Base-by-base conservation (phyloP, 768 basidiomycete species). In the Lactarius pseudohatsudake region DNA sequence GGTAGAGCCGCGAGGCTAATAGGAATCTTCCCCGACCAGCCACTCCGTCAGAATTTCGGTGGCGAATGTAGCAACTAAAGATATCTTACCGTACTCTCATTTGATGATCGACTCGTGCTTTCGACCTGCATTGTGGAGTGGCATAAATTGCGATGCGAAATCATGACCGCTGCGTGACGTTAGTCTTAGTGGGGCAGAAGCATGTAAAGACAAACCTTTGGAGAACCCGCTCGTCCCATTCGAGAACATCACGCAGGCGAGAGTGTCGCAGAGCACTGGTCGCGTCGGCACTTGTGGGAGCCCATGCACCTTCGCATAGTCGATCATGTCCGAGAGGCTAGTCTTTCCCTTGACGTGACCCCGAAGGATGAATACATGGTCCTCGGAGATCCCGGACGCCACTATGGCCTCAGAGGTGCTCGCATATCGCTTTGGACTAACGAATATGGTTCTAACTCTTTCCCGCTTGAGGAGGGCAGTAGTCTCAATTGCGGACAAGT, bases 141-240 rank as follows among this genome's bases (percentile, higher is more conserved):
- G 64, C 74, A 79, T 26, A 82, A 75, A 16, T 90, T 89, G 57
- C 84, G 84, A 69, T 90, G 89, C 0, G 88, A 84, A 32, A 89
- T 83, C 87, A 86, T 87, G 26, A 90, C 85, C 10, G 84, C 88
- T 90, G 56, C 40, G 28, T n/a, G 36, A 10, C 1, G 18, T 50
- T 36, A 50, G 36, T 41, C 38, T 34, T 59, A 18, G 43, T 54
- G 16, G 34, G 20, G 16, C 40, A 30, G 28, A 22, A 45, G 30
- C 45, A 54, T 38, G 22, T 18, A 8, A 40, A 40, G 32, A 57
- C 63, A 5, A 40, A 85, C 89, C 87, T 82, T 91, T 91, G 0
- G 90, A 88, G 2, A 86, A 76, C 0, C 90, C 90, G 67, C 82
- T 90, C 0, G 89, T 91, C n/a, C 90, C 89, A 71, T 89, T 91